Evolutionary conservation across 306 rosid genomes (phyloP), one percentile per base, ranked within the genome.

Genomic region (Acmispon strigosus): DNA sequence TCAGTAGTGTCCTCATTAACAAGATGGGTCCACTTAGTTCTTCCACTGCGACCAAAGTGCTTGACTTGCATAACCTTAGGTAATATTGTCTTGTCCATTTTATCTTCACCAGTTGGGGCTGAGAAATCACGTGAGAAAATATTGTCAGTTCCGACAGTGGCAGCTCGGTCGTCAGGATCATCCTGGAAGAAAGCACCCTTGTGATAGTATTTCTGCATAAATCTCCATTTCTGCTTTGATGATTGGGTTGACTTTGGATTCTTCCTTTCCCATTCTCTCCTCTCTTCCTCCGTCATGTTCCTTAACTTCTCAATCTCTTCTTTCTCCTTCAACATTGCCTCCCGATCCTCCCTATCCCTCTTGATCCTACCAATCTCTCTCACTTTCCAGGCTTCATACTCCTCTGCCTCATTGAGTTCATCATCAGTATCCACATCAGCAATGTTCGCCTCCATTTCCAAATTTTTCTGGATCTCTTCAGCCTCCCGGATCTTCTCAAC

Each of bases 41-140:
- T 86, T 74, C 98, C 98, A 83, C 98, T 94, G 4, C 96, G 94
- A 70, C 97, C 98, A 78, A 94, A 94, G 86, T 94, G 98, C 85
- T 90, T 94, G 78, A 94, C 97, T 83, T 94, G 98, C 98, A 90
- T 90, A 69, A 94, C 96, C 85, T 89, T 94, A 7, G 98, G 98
- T 73, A 94, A 77, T 62, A 89, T 89, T 53, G 97, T 88, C 85
- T 94, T 94, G 82, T 94, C 92, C 98, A 94, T 87, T 82, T 84
- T 94, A 81, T 94, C 98, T 82, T 94, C 98, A 57, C 97, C 98
- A 19, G 97, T 94, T 37, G 96, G 97, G 42, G 98, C 81, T 74
- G 98, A 90, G 88, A 86, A 90, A 84, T 94, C 98, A 8, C 98
- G 98, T 4, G 37, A 2, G 42, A 18, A 90, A 66, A 90, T 94